These are phyloP conservation scores for Metarhizium sp. DNA, from an alignment of 2,329 filamentous ascomycete species.

Conservation along the genomic window DNA sequence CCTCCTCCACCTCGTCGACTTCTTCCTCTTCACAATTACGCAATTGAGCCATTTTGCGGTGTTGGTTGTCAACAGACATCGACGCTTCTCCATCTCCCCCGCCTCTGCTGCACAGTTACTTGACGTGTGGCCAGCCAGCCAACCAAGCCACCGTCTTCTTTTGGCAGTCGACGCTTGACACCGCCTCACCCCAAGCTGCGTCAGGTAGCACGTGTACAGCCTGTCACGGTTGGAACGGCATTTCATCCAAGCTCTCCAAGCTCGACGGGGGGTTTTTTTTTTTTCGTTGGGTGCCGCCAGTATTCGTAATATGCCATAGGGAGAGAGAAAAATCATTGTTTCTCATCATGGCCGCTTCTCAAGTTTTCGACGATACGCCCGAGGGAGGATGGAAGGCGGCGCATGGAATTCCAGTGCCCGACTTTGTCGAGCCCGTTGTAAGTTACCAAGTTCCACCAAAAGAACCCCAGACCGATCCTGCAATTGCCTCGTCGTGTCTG, in stretches of 20 bases:
- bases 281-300: not conserved
- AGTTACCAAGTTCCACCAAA: conserved; percentile 2
- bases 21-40: no score
- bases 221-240: not conserved
- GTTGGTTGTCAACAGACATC: no score
- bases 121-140: no score
- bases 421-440: conserved; percentile 25
- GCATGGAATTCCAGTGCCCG: conserved; percentile 20
- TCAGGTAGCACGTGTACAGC: not conserved
- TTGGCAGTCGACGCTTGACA: not conserved
- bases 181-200: not conserved
- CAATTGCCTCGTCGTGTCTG: not conserved
- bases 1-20: no score
- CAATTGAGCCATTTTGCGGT: no score
- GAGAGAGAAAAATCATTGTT: not conserved
- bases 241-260: not conserved
- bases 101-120: no score
- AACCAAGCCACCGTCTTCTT: not conserved
- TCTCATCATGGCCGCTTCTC: not conserved
- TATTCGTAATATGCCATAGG: not conserved
- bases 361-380: conserved; percentile 9
- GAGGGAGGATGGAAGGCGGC: conserved; percentile 16
- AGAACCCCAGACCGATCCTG: not conserved
- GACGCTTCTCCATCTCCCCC: no score
- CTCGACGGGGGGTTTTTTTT: no score